Evolutionary conservation across 176 grass and related monocot genomes (phyloP), one percentile per base, ranked within the genome.

Genomic region (Zizania latifolia): DNA sequence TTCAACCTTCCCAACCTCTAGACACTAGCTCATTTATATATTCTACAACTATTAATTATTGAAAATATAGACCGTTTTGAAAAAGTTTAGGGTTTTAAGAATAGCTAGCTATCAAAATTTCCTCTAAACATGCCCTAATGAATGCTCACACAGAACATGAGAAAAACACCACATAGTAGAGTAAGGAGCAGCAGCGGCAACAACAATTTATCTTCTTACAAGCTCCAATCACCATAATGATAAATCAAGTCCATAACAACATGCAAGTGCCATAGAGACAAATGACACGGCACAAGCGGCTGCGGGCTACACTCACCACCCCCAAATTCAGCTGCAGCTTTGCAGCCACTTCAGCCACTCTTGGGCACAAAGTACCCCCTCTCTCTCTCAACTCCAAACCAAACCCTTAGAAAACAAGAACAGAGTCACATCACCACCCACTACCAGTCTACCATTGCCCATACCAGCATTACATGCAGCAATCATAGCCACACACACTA

Each of bases 261-360:
- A 77, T 43, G n/a, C 22, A 2, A n/a, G 40, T 78, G 51, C 13
- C 80, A 79, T 29, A 34, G 40, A 68, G 61, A 88, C 6, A 62
- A 19, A 81, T 55, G 84, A 78, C 75, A 88, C 60, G 41, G 4
- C 9, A 88, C 35, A 75, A 80, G 81, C 76, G 78, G 87, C 87
- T 89, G 87, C 87, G 87, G 87, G 87, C 72, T 78, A 89, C 87
- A 81, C 82, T 78, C 70, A 23, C 86, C 44, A 15, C 56, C 1
- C 44, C 63, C 36, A 43, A 19, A 4, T 54, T 8, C 27, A 58
- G 79, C 69, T 19, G 78, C 78, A 62, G 87, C 73, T 81, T 55
- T 71, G 82, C 87, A 89, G 67, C 87, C 87, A 85, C 87, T 89
- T 89, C 82, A 89, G 87, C 87, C 60, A 16, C 87, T 77, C 23